Percentiles rank a stretch among this genome's conserved stretches.
Evolutionary conservation across 495 filamentous ascomycete species (phyloP).

Genomic region (Penicillium soppii): DNA sequence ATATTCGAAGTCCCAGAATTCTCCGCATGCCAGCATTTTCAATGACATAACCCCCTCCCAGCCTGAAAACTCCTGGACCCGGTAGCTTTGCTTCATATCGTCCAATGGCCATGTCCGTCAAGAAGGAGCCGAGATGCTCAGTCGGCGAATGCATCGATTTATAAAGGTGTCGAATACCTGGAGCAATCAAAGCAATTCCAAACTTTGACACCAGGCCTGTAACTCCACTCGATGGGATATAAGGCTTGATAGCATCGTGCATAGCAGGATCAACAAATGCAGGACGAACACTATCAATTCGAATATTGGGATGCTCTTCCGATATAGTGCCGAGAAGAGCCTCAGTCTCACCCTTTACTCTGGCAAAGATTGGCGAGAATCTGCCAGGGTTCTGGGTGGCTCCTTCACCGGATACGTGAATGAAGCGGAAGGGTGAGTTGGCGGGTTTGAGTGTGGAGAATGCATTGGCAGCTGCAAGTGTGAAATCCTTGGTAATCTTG

Average conservation of each 20-base stretch:
- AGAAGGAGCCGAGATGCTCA: constrained; percentile 37
- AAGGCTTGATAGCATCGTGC: constrained; percentile 51
- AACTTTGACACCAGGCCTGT: neutral
- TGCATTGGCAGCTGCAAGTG: constrained; percentile 59
- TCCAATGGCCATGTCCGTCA: constrained; percentile 61
- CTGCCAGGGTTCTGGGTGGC: constrained; percentile 47
- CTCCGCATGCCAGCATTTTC: constrained; percentile 17
- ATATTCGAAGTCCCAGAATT: constrained; percentile 11
- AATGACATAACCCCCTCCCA: constrained; percentile 16
- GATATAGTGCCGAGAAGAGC: constrained; percentile 44
- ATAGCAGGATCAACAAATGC: constrained; percentile 46
- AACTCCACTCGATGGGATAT: constrained; percentile 23
- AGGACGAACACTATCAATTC: constrained; percentile 52
- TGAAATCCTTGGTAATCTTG: constrained; percentile 63
- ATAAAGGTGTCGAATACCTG: constrained; percentile 9
- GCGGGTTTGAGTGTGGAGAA: constrained; percentile 51
- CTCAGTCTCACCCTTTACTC: constrained; percentile 66
- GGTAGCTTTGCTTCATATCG: constrained; percentile 40
- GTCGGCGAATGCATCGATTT: constrained; percentile 32
- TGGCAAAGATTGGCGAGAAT: constrained; percentile 55
- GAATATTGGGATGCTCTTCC: constrained; percentile 45
- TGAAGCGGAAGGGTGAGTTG: constrained; percentile 54
- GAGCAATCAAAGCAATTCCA: neutral
- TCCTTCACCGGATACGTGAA: constrained; percentile 65
- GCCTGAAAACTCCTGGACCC: constrained; percentile 38